phyloP scores from a whole-genome alignment of 257 asterid species.

The Osmanthus fragrans region DNA sequence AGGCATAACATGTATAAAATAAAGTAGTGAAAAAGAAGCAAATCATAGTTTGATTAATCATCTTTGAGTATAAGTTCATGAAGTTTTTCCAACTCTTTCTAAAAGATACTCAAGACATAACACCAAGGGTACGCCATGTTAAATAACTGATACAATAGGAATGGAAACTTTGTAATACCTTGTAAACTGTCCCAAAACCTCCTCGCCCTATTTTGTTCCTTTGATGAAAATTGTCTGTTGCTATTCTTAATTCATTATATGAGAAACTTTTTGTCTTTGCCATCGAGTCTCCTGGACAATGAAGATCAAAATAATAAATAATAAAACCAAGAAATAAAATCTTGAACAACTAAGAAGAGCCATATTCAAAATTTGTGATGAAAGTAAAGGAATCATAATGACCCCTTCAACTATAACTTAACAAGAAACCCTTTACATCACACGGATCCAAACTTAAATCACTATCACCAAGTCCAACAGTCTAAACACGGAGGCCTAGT shows the following conservation, averaged over 20 bases:
- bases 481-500: not conserved
- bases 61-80: not conserved
- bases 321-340: constrained; percentile 8
- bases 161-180: constrained; percentile 52
- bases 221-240: constrained; percentile 68
- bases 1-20: not conserved
- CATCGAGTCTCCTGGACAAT: constrained; percentile 45
- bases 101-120: not conserved
- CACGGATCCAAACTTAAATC: too few relatives aligned
- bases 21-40: not conserved
- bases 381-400: constrained; percentile 11
- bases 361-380: not conserved
- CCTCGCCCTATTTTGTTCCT: constrained; percentile 81
- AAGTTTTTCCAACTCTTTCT: not conserved
- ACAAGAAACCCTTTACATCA: not conserved
- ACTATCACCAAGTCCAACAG: not conserved
- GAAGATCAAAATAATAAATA: constrained; percentile 21
- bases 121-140: not conserved
- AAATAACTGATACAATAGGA: not conserved
- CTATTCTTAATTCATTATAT: constrained; percentile 56
- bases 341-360: not conserved
- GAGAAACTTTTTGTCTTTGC: constrained; percentile 57
- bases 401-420: not conserved
- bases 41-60: not conserved
- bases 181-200: constrained; percentile 90